phyloP scores from a whole-genome alignment of 805 yeast species.

The Kodamaea fukazawae region DNA sequence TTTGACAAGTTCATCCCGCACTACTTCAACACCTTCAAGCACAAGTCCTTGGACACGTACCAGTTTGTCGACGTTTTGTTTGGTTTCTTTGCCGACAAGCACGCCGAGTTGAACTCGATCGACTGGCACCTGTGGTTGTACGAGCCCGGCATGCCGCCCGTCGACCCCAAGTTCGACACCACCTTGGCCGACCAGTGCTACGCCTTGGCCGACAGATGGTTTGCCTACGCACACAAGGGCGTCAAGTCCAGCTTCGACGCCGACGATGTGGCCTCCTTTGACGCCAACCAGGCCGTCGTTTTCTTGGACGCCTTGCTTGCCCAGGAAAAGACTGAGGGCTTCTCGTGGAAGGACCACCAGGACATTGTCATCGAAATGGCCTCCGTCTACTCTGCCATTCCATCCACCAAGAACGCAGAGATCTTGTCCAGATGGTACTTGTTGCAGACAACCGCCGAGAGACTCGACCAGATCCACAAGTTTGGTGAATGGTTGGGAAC shows the following conservation, averaged over 20 bases:
- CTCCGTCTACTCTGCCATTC: conserved; percentile 38
- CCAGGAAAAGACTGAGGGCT: conserved; percentile 41
- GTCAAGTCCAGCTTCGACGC: conserved; percentile 33
- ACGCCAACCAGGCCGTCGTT: conserved; percentile 75
- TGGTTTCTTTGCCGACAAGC: conserved; percentile 54
- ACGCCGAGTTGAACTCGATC: conserved; percentile 55
- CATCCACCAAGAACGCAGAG: conserved; percentile 69
- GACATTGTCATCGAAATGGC: conserved; percentile 32
- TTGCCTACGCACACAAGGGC: conserved; percentile 17
- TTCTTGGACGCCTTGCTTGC: conserved; percentile 68
- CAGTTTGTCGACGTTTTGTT: conserved; percentile 75
- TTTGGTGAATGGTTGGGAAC: conserved; percentile 54
- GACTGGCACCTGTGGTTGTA: conserved; percentile 88
- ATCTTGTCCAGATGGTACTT: conserved; percentile 75
- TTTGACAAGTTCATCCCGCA: conserved; percentile 80
- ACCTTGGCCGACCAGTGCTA: conserved; percentile 72
- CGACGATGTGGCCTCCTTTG: conserved; percentile 54
- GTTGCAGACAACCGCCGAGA: conserved; percentile 57
- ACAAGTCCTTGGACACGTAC: conserved; percentile 73
- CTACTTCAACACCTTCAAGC: conserved; percentile 69
- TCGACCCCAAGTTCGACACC: conserved; percentile 75
- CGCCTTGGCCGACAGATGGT: conserved; percentile 66
- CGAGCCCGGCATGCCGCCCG: conserved; percentile 83
- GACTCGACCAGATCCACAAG: conserved; percentile 43
- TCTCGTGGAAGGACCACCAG: conserved; percentile 36